Percentiles rank a stretch among this genome's conserved stretches.
Evolutionary conservation across 2,329 filamentous ascomycete species (phyloP).

Genomic region (Peltaster fructicola): DNA sequence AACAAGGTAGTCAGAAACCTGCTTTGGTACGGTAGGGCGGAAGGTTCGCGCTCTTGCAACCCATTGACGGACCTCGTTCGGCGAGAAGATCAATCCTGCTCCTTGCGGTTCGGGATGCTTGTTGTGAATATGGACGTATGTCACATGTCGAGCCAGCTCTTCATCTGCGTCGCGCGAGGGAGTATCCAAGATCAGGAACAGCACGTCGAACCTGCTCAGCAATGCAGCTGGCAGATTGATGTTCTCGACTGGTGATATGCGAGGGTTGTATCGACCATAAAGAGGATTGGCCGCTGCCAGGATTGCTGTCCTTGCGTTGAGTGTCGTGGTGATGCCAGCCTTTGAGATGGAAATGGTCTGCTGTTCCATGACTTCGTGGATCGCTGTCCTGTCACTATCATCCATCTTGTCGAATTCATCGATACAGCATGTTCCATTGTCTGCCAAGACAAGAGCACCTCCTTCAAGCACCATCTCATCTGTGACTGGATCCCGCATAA

Average conservation of each 20-base stretch:
- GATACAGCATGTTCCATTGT: slow-evolving; percentile 74
- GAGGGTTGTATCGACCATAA: slow-evolving; percentile 95
- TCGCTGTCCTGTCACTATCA: slow-evolving; percentile 63
- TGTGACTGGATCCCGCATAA: slow-evolving; percentile 69
- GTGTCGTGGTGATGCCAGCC: slow-evolving; percentile 87
- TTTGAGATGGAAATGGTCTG: slow-evolving; percentile 77
- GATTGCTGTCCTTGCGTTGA: slow-evolving; percentile 74
- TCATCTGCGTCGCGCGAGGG: slow-evolving; percentile 79
- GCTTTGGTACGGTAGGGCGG: slow-evolving; percentile 68
- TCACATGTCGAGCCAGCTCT: slow-evolving; percentile 86
- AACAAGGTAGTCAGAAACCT: slow-evolving; percentile 87
- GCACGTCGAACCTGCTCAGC: slow-evolving; percentile 87
- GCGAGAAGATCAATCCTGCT: slow-evolving; percentile 62
- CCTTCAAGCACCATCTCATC: slow-evolving; percentile 75
- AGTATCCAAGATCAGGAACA: slow-evolving; percentile 93
- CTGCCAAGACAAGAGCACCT: slow-evolving; percentile 60
- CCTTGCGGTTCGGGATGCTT: slow-evolving; percentile 60
- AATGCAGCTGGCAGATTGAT: slow-evolving; percentile 97
- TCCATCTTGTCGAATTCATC: slow-evolving; percentile 87
- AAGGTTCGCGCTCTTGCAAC: slow-evolving; percentile 82
- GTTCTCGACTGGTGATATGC: slow-evolving; percentile 92
- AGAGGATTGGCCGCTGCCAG: slow-evolving; percentile 91
- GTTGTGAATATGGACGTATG: slow-evolving; percentile 94
- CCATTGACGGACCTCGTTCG: slow-evolving; percentile 88
- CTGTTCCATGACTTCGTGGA: slow-evolving; percentile 80